phyloP scores from a whole-genome alignment of 2,329 filamentous ascomycete species.

The Penicillium sp. region DNA sequence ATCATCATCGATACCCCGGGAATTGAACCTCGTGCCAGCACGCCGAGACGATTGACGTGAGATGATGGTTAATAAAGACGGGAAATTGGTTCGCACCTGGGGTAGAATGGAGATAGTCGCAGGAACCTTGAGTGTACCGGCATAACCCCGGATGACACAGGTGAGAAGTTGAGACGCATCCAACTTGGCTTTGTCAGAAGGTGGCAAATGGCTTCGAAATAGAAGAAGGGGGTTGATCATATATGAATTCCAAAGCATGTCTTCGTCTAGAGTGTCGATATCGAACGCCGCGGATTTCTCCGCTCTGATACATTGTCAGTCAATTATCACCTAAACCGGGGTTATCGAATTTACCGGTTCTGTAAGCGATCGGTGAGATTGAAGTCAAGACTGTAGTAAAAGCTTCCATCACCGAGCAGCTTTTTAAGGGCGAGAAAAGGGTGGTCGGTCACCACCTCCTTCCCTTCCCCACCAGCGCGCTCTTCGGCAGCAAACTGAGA shows the following conservation, averaged over 20 bases:
- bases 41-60: constrained; percentile 84
- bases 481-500: constrained; percentile 53
- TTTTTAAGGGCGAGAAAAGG: constrained; percentile 89
- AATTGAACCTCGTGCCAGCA: constrained; percentile 93
- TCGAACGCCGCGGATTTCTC: constrained; percentile 75
- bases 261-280: constrained; percentile 86
- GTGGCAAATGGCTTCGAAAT: constrained; percentile 76
- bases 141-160: constrained; percentile 90
- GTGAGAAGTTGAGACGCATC: constrained; percentile 84
- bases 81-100: constrained; percentile 61
- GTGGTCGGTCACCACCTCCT: constrained; percentile 71
- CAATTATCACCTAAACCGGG: constrained; percentile 8
- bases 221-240: constrained; percentile 92
- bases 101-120: constrained; percentile 67
- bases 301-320: constrained; percentile 48
- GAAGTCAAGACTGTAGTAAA: constrained; percentile 98
- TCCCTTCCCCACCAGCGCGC: constrained; percentile 51
- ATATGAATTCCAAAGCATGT: constrained; percentile 96
- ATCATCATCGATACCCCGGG: constrained; percentile 95
- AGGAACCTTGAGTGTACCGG: constrained; percentile 78
- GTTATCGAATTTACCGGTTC: constrained; percentile 57
- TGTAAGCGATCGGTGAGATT: constrained; percentile 91
- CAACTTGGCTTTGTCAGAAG: constrained; percentile 69
- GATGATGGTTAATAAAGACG: constrained; percentile 81
- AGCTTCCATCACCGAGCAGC: constrained; percentile 84